phyloP scores from a whole-genome alignment of 192 early-diverging fungal species.

The Coemansia biformis region DNA sequence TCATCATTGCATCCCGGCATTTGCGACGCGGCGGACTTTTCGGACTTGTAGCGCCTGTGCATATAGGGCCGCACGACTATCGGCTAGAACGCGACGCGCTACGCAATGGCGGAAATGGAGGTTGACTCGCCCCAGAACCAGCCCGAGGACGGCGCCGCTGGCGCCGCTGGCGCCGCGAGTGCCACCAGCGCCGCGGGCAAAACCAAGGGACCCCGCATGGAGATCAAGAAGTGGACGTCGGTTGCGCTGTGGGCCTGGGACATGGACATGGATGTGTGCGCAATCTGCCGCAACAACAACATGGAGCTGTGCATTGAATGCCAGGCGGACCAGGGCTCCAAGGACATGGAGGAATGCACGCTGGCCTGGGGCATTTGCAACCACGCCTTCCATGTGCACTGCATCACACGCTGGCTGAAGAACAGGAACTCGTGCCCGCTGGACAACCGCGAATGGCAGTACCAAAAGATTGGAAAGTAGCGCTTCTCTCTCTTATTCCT shows the following conservation, averaged over 20 bases:
- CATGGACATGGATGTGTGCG: slow-evolving; percentile 96
- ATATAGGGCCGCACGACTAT: no score
- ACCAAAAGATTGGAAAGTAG: slow-evolving; percentile 76
- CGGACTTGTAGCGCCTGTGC: not conserved
- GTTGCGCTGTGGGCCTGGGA: slow-evolving; percentile 99
- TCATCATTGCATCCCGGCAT: no score
- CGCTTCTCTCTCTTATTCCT: not conserved
- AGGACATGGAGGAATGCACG: slow-evolving; percentile 87
- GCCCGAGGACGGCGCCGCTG: slow-evolving; percentile 5
- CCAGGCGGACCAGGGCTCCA: slow-evolving; percentile 94
- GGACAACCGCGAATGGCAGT: slow-evolving; percentile 97
- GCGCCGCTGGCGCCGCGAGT: not conserved
- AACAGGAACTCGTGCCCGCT: slow-evolving; percentile 93
- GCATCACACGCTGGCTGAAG: slow-evolving; percentile 97
- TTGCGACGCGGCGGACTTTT: no score
- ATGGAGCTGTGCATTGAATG: slow-evolving; percentile 99
- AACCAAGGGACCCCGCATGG: slow-evolving; percentile 69
- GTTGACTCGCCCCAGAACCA: slow-evolving; percentile 12
- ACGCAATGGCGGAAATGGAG: slow-evolving; percentile 21
- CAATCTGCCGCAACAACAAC: slow-evolving; percentile 99
- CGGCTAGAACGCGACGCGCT: no score
- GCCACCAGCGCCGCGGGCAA: no score
- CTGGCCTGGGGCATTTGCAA: slow-evolving; percentile 97
- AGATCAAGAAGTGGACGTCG: slow-evolving; percentile 99
- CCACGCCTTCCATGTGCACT: slow-evolving; percentile 99